Percentiles rank a stretch among this genome's conserved stretches.
Conservation (phyloP, 179 eudicot species). For the Amaranthus tricolor region DNA sequence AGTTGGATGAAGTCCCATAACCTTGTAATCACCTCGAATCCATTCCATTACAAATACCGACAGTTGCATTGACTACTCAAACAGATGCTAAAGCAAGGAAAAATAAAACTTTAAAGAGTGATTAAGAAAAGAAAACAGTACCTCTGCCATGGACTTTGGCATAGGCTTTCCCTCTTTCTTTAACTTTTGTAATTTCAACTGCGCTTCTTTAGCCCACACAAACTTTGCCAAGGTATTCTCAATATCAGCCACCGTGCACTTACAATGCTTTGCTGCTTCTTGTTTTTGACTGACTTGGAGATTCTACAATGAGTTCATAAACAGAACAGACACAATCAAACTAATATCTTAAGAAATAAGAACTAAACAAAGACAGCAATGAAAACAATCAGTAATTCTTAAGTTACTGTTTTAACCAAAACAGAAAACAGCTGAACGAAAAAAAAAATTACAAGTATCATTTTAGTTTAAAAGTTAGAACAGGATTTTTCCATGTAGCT, state of each 20-base stretch:
- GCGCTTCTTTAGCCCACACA: conserved; percentile 87
- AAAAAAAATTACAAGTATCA: neutral
- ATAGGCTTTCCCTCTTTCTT: conserved; percentile 89
- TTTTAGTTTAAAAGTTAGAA: neutral
- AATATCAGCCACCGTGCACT: conserved; percentile 70
- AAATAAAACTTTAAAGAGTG: neutral
- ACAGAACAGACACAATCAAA: conserved; percentile 19
- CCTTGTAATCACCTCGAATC: too few species aligned
- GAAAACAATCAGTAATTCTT: neutral
- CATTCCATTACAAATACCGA: too few species aligned
- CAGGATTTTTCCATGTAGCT: neutral
- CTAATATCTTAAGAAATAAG: neutral
- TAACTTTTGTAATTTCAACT: conserved; percentile 62
- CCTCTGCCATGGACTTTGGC: conserved; percentile 79
- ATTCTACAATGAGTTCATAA: conserved; percentile 38
- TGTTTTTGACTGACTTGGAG: conserved; percentile 70
- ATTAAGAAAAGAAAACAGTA: conserved; percentile 22
- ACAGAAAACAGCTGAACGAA: neutral
- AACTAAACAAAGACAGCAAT: neutral
- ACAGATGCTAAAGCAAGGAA: neutral
- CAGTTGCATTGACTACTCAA: neutral
- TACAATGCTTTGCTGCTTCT: conserved; percentile 80
- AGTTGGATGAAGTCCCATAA: too few species aligned
- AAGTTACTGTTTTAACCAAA: neutral
- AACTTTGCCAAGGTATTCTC: conserved; percentile 77